Evolutionary conservation across 495 filamentous ascomycete genomes (phyloP).

Genomic region (Trichoderma reesei): DNA sequence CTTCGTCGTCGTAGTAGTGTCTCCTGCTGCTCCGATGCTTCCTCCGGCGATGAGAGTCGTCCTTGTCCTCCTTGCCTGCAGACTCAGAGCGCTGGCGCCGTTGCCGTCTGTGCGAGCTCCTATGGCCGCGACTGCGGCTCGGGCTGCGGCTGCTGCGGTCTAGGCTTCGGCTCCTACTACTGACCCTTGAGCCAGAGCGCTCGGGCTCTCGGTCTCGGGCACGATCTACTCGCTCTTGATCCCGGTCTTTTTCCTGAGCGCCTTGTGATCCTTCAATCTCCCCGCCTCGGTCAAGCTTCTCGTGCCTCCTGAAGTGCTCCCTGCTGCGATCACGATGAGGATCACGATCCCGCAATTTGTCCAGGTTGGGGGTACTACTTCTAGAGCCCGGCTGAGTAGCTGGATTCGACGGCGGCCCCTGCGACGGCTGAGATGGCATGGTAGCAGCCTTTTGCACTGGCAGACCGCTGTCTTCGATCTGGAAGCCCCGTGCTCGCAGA

Average conservation of each 20-base stretch:
- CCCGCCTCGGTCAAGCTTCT: not conserved
- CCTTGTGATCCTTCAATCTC: not conserved
- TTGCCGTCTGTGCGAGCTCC: constrained; percentile 37
- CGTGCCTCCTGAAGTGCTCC: constrained; percentile 10
- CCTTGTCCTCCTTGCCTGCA: constrained; percentile 43
- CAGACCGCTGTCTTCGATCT: constrained; percentile 28
- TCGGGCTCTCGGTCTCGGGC: constrained; percentile 24
- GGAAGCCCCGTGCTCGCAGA: constrained; percentile 39
- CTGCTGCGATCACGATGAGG: constrained; percentile 15
- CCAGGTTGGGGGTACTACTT: constrained; percentile 31
- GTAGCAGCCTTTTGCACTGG: constrained; percentile 24
- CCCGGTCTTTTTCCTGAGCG: constrained; percentile 21
- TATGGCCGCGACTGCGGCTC: constrained; percentile 38
- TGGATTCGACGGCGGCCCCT: constrained; percentile 7
- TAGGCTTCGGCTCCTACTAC: constrained; percentile 26
- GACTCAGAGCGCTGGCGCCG: constrained; percentile 52
- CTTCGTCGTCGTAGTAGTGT: constrained; percentile 30
- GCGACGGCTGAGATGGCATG: constrained; percentile 17
- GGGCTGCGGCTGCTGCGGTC: constrained; percentile 28
- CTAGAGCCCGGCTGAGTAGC: constrained; percentile 20
- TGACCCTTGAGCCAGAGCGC: constrained; percentile 15
- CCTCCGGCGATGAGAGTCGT: constrained; percentile 35
- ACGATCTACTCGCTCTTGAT: constrained; percentile 20
- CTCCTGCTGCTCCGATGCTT: constrained; percentile 37
- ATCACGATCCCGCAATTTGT: constrained; percentile 19